Base-by-base conservation (phyloP, 306 rosid genomes). In the Leucaena leucocephala region DNA sequence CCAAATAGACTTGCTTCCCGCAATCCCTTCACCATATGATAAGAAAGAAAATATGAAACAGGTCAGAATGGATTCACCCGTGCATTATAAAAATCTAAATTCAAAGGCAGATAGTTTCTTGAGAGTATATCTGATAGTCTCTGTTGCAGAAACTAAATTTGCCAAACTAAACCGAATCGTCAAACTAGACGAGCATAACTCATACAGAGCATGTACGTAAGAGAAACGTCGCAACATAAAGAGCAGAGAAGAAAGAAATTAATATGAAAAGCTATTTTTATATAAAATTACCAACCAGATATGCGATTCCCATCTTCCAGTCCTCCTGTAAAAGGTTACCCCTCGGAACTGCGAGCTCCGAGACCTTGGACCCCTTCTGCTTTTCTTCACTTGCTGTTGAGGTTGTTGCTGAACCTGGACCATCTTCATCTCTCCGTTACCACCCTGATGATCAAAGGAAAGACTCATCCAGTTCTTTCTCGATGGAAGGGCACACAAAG, bases 231-330 rank as follows among this genome's bases (percentile, higher is more conserved):
- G 39, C 22, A 9, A 42, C 6, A 43, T 14, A 8, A 43, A 21
- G 48, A 62, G 59, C 57, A 74, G 49, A 62, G 4, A 45, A 63
- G 14, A 43, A 61, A 11, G 35, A 44, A 27, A 75, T 17, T 48
- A 27, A 74, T 33, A 45, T 22, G 36, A 15, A 44, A 52, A 12
- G 14, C 12, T 2, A 22, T 50, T 38, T 22, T 40, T 38, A 68
- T 68, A 10, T 38, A 68, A 42, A 67, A 68, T 43, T 68, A 83
- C 97, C 44, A 59, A 96, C 99, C 99, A 96, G 84, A 96, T 96
- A 89, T 95, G 99, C 55, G 99, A 95, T 85, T 95, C 99, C 99
- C 99, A 95, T 91, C 99, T 86, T 66, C 99, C 99, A n/a, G 99
- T 95, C 78, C 99, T 92, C 77, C 99, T 79, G 61, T 95, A 95